Evolutionary conservation across 2,329 filamentous ascomycete species (phyloP).

Genomic region (Aspergillus hortae): DNA sequence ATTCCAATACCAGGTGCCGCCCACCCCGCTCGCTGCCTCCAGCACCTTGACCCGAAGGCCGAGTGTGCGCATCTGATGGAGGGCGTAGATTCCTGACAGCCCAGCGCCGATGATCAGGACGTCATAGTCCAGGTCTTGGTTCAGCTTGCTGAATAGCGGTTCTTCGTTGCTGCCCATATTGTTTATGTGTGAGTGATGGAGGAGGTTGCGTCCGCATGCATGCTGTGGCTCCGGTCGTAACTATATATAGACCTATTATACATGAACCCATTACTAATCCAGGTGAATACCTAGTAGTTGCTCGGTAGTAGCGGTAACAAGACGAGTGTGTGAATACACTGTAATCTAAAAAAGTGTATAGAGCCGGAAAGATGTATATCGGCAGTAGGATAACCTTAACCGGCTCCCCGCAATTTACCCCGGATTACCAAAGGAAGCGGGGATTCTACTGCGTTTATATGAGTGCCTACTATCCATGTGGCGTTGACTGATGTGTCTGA

Average conservation of each 20-base stretch:
- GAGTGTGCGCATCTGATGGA: conserved; percentile 41
- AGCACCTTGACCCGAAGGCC: conserved; percentile 20
- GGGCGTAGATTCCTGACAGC: conserved; percentile 32
- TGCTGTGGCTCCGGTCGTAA: neutral
- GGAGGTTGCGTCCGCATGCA: neutral
- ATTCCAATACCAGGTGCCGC: conserved; percentile 50
- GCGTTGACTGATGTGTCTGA: too few relatives aligned
- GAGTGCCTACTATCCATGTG: neutral
- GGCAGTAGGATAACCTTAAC: neutral
- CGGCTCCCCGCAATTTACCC: neutral
- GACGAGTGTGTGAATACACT: neutral
- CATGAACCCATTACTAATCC: too few relatives aligned
- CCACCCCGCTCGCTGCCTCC: conserved; percentile 20
- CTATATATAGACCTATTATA: neutral
- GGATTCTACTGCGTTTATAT: neutral
- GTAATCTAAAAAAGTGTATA: neutral
- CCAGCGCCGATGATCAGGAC: conserved; percentile 18
- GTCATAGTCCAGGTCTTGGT: conserved; percentile 11
- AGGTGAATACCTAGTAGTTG: neutral
- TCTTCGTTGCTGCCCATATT: conserved; percentile 14
- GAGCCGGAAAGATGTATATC: neutral
- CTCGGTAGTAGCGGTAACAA: neutral
- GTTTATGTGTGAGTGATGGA: neutral
- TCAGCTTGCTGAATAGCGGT: conserved; percentile 8
- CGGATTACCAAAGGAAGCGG: neutral